These are phyloP conservation scores for Brassica juncea DNA, from an alignment of 345 rosid genomes.

Conservation along the genomic window DNA sequence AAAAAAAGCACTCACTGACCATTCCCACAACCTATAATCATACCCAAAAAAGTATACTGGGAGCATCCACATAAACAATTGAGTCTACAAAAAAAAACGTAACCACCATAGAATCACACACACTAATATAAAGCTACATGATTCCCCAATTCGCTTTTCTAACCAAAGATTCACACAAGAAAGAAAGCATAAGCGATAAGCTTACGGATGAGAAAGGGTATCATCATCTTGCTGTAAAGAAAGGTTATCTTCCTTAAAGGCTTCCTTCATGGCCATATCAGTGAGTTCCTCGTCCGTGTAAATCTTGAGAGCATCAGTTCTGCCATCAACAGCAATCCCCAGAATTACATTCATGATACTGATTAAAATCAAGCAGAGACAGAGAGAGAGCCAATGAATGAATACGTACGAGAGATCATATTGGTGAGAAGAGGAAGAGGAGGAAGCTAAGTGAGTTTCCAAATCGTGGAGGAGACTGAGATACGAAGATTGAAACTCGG, in stretches of 20 bases:
- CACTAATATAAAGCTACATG: neutral
- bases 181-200: neutral
- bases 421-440: slow-evolving; percentile 16
- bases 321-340: slow-evolving; percentile 11
- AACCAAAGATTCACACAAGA: slow-evolving; percentile 10
- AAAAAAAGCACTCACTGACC: slow-evolving; percentile 2
- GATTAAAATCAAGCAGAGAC: neutral
- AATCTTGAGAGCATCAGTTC: slow-evolving; percentile 36
- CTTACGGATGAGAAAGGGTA: slow-evolving; percentile 25
- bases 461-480: slow-evolving; percentile 36
- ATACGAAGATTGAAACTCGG: slow-evolving; percentile 35
- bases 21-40: neutral
- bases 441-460: slow-evolving; percentile 29
- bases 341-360: neutral
- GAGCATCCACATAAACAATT: neutral
- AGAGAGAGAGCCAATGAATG: neutral
- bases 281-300: slow-evolving; percentile 42
- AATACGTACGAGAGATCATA: slow-evolving; percentile 36
- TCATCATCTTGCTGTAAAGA: slow-evolving; percentile 21
- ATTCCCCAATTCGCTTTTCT: neutral
- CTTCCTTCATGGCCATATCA: slow-evolving; percentile 43
- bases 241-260: slow-evolving; percentile 26
- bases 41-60: neutral
- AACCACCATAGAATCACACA: slow-evolving; percentile 2
- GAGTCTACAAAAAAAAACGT: neutral